Evolutionary conservation across 805 yeast genomes (phyloP), one percentile per base, ranked within the genome.

Genomic region (Ogataea angusta): DNA sequence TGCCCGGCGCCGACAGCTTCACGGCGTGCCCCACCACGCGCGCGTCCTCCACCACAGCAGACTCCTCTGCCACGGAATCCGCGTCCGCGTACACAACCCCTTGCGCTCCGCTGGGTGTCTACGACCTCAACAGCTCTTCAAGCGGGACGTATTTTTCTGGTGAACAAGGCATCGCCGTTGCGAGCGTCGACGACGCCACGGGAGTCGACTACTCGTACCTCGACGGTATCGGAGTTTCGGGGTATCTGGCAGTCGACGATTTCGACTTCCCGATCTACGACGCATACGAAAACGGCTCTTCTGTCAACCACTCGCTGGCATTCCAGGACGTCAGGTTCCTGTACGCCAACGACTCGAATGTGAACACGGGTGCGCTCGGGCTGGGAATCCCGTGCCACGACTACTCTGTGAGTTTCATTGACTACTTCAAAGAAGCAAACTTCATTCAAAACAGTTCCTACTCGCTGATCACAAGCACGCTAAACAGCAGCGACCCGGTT

Each of bases 311-410:
- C 12, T 23, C 42, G 6, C 10, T 60, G 19, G 32, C 42, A 13
- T 25, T 70, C 3, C 45, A 49, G 2, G 44, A 57, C 28, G 30
- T 63, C 8, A 57, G 64, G 0, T 75, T 76, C 45, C 42, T 73
- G 10, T 48, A 51, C 31, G 66, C 68, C 0, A 66, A 69, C 42
- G 52, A 53, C n/a, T 59, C 75, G 1, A 51, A 55, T 38, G 62
- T 63, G 15, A 42, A 56, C 5, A 53, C 61, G 10, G 81, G 80
- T 22, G 70, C 71, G 0, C 47, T 76, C 7, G 81, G 80, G 6
- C 45, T 76, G 2, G 70, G 72, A n/a, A 65, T 69, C 4, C 30
- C 47, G 10, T 43, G 49, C 2, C 52, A 53, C 25, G 49, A 53
- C 2, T 42, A 34, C n/a, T 31, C 35, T 42, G 52, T 30, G 48